phyloP scores from a whole-genome alignment of 805 yeast genomes.

The Nematodospora valgi region DNA sequence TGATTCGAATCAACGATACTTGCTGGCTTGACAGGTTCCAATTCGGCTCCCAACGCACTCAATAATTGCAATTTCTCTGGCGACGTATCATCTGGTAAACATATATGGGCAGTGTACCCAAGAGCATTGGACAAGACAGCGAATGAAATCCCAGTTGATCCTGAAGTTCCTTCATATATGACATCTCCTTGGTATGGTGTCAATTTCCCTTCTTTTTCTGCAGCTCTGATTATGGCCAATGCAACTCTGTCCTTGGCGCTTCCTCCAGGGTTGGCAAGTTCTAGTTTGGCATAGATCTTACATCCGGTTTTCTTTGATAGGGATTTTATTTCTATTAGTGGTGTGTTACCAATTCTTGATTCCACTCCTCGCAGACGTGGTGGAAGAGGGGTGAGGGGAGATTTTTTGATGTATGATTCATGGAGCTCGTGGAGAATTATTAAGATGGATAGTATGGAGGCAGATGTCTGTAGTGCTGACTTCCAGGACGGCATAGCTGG shows the following conservation, averaged over 20 bases:
- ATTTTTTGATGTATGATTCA: conserved; percentile 1
- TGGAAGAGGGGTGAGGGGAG: conserved; percentile 16
- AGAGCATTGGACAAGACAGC: conserved; percentile 86
- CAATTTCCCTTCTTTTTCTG: conserved; percentile 58
- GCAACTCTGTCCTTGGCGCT: conserved; percentile 96
- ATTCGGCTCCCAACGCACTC: conserved; percentile 71
- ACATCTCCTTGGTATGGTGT: conserved; percentile 61
- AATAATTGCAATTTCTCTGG: conserved; percentile 74
- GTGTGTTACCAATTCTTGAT: conserved; percentile 88
- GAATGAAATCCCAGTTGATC: conserved; percentile 93
- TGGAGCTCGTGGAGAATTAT: conserved; percentile 8
- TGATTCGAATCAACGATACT: conserved; percentile 91
- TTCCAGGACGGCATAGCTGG: too few species aligned
- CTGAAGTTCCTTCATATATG: conserved; percentile 93
- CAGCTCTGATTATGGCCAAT: conserved; percentile 68
- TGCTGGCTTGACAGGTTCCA: conserved; percentile 89
- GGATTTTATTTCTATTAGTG: conserved; percentile 69
- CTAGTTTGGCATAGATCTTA: conserved; percentile 82
- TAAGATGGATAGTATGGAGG: conserved; percentile 9
- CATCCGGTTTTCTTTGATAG: conserved; percentile 73
- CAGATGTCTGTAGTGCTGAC: conserved; percentile 10
- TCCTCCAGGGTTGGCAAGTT: conserved; percentile 87
- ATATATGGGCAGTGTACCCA: conserved; percentile 91
- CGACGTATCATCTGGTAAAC: conserved; percentile 91
- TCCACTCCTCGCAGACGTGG: conserved; percentile 54